Evolutionary conservation across 495 filamentous ascomycete genomes (phyloP).

Genomic region (Penicillium taxi): DNA sequence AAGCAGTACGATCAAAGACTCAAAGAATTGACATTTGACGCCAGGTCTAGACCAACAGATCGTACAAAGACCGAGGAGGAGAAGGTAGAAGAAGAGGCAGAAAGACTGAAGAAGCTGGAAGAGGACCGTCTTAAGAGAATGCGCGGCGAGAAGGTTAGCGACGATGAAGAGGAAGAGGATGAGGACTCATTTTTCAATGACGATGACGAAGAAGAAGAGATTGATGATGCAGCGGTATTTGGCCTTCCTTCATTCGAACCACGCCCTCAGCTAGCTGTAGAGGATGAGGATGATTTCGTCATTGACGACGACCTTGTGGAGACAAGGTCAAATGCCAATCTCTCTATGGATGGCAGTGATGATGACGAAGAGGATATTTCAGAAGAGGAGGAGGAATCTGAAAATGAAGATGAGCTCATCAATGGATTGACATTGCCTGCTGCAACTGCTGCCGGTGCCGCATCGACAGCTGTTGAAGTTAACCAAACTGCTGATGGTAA

Average conservation of each 20-base stretch:
- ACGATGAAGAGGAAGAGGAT: slow-evolving; percentile 41
- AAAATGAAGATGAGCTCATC: slow-evolving; percentile 40
- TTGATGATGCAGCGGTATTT: slow-evolving; percentile 50
- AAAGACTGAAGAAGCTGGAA: slow-evolving; percentile 69
- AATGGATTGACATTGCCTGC: slow-evolving; percentile 31
- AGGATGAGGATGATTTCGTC: slow-evolving; percentile 88
- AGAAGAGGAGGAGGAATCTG: slow-evolving; percentile 46
- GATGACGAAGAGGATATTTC: slow-evolving; percentile 42
- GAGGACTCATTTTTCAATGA: slow-evolving; percentile 38
- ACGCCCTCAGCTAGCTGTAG: slow-evolving; percentile 46
- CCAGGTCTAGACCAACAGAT: slow-evolving; percentile 73
- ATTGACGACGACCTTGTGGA: slow-evolving; percentile 80
- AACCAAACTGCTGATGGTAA: slow-evolving; percentile 37
- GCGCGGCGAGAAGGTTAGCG: slow-evolving; percentile 35
- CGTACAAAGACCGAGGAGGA: slow-evolving; percentile 90
- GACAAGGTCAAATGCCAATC: slow-evolving; percentile 45
- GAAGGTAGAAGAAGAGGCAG: slow-evolving; percentile 63
- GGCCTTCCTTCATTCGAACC: slow-evolving; percentile 38
- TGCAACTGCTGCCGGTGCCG: slow-evolving; percentile 10
- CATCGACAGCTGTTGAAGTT: slow-evolving; percentile 19
- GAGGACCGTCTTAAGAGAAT: slow-evolving; percentile 53
- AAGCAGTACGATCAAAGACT: slow-evolving; percentile 79
- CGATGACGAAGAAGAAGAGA: slow-evolving; percentile 34
- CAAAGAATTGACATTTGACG: slow-evolving; percentile 72
- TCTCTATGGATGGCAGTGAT: slow-evolving; percentile 44